Base-by-base conservation (phyloP, 192 early-diverging fungal species). In the Entomortierella beljakovae region DNA sequence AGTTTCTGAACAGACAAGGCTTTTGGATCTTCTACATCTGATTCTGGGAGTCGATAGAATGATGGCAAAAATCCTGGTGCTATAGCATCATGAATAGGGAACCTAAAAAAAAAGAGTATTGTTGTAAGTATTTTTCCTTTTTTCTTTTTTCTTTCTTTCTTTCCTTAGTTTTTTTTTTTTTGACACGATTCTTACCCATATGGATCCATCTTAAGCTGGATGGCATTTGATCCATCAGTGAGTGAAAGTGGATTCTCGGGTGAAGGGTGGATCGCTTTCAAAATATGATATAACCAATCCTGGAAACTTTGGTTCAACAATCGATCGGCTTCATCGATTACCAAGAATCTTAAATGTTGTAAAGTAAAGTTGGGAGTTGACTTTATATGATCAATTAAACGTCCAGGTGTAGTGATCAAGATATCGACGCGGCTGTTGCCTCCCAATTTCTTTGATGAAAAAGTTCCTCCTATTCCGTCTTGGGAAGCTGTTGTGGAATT, bases 241-340 rank as follows among this genome's bases (percentile, higher is more conserved):
- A 70, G 57, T 48, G 64, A 37, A 2, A 64, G 50, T 49, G 33
- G 37, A 32, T 68, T 55, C 29, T 56, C 62, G 18, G 49, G 52
- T 25, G 67, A 60, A 33, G 80, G 81, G 13, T 87, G 88, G 22
- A 85, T 87, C 0, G 93, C 86, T 31, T 85, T 82, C 48, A 94
- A 85, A 20, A 96, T 92, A 46, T 90, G 85, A 10, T 73, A 77
- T 43, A 99, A 83, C 98, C 98, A 99, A 50, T 93, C 97, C 63
- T 97, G 91, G 75, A 93, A 97, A 57, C 90, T 92, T 79, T 98
- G 95, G 67, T 94, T 94, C 56, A 99, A 82, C 32, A 99, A 70
- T 26, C 97, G 87, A 84, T 99, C 98, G 1, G 98, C 98, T 71
- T 99, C 98, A 85, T 99, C 98, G 55, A 98, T 92, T 16, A 90